Evolutionary conservation across 2,329 filamentous ascomycete species (phyloP), one percentile per base, ranked within the genome.

Genomic region (Beauveria brongniartii): DNA sequence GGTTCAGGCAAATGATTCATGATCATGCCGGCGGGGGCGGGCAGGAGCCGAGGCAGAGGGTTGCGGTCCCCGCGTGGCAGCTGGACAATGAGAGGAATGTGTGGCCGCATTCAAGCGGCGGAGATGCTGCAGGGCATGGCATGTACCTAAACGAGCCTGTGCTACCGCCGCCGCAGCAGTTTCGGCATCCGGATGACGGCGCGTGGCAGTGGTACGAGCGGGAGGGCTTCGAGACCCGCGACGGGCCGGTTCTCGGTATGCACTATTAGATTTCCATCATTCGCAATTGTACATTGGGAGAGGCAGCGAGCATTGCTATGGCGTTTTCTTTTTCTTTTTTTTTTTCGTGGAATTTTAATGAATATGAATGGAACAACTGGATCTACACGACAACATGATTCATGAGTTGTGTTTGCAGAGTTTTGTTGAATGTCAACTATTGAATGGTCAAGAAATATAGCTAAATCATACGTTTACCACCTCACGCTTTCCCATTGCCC

Each of bases 181-280:
- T 43, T 30, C 52, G 59, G n/a, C 61, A 59, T 30, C 51, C 61
- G 16, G 57, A 56, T 48, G 65, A 65, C 34, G 67, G 68, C 12
- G 68, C 66, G 7, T 73, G 73, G 73, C 69, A 73, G 52, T 73
- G 72, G 69, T 68, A 72, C 57, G 68, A 69, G 61, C 69, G 67
- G 44, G 72, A 75, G 59, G 71, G 71, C 24, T 71, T 73, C 59
- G 67, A 66, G 28, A 65, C 70, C 53, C 66, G 63, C 43, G 65
- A 62, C 44, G 47, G 56, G n/a, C 30, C 44, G 46, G 53, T 48
- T 28, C 14, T 61, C 7, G 58, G 58, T 30, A 43, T 44, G 34
- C 58, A 41, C 9, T 61, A 61, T 43, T 61, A 61, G 51, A 47
- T 48, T 61, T 43, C 20, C 16, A 28, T 14, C 26, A 4, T 60